Conservation (phyloP, 176 grass and related monocot genomes). For the Lolium rigidum region DNA sequence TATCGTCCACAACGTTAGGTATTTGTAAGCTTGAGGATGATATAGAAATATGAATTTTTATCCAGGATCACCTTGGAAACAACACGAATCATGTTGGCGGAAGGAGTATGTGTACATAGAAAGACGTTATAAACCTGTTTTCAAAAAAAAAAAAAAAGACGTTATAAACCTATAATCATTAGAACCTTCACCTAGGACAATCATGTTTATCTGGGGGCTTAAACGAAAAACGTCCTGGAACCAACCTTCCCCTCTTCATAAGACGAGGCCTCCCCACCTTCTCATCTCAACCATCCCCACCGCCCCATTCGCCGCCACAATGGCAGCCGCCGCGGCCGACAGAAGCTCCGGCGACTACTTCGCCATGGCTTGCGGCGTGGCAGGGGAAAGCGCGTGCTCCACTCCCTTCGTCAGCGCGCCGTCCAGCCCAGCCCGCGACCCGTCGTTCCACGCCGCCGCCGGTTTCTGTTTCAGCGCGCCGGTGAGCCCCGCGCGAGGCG, state of each 20-base stretch:
- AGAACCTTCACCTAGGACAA: not conserved
- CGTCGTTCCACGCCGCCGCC: not conserved
- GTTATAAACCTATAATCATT: too few species aligned
- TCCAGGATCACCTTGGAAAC: too few species aligned
- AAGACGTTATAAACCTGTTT: too few species aligned
- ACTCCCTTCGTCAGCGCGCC: conserved; percentile 65
- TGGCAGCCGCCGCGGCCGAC: conserved; percentile 23
- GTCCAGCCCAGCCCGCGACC: conserved; percentile 58
- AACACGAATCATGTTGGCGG: too few species aligned
- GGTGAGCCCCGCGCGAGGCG: conserved; percentile 65
- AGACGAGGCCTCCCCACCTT: not conserved
- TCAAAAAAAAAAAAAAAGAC: too few species aligned
- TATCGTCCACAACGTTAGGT: too few species aligned
- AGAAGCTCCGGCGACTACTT: conserved; percentile 29
- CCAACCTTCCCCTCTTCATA: conserved; percentile 1
- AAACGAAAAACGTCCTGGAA: not conserved
- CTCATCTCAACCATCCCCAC: not conserved
- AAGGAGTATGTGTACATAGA: too few species aligned
- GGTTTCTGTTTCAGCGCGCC: conserved; percentile 81
- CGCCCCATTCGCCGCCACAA: conserved; percentile 30
- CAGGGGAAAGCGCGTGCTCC: conserved; percentile 52
- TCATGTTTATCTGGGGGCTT: not conserved
- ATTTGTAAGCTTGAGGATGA: too few species aligned
- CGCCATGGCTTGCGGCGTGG: not conserved
- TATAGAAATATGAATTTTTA: too few species aligned